Percentiles rank a stretch among this genome's conserved stretches.
phyloP scores from a whole-genome alignment of 306 rosid species.

The Fragaria ananassa region DNA sequence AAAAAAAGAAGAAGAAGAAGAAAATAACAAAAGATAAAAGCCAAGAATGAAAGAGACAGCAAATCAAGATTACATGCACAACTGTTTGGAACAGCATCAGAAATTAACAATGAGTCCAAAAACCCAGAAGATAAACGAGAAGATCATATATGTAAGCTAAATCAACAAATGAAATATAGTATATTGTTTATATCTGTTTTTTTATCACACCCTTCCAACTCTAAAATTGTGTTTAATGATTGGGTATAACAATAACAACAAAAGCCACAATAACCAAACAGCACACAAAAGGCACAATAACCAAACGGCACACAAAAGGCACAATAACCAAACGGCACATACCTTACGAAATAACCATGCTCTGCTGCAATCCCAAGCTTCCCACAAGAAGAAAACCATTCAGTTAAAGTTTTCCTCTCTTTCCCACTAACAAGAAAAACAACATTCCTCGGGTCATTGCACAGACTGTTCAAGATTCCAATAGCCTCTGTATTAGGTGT shows the following conservation, averaged over 20 bases:
- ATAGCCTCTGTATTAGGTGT: constrained; percentile 64
- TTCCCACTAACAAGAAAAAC: constrained; percentile 87
- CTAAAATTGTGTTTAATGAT: neutral
- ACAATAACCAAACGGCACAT: constrained; percentile 1
- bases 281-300: no score
- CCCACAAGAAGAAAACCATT: constrained; percentile 77
- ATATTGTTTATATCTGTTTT: neutral
- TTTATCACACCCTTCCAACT: neutral
- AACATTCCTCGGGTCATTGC: constrained; percentile 64
- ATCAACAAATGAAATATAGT: neutral
- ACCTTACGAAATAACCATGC: constrained; percentile 84
- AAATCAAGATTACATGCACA: neutral
- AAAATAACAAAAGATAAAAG: no score
- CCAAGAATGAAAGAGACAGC: neutral
- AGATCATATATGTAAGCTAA: neutral
- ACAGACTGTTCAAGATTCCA: constrained; percentile 59
- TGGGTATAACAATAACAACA: neutral
- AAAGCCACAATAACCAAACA: no score
- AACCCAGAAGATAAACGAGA: neutral
- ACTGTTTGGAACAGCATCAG: neutral
- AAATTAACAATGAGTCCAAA: neutral
- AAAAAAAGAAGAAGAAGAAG: neutral
- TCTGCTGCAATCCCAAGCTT: constrained; percentile 85
- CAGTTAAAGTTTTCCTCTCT: constrained; percentile 56
- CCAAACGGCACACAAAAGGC: neutral